A percentile compares a stretch with the other conserved stretches of the same genome.
Evolutionary conservation across 495 filamentous ascomycete genomes (phyloP).

Genomic region (Geopyxis carbonaria): DNA sequence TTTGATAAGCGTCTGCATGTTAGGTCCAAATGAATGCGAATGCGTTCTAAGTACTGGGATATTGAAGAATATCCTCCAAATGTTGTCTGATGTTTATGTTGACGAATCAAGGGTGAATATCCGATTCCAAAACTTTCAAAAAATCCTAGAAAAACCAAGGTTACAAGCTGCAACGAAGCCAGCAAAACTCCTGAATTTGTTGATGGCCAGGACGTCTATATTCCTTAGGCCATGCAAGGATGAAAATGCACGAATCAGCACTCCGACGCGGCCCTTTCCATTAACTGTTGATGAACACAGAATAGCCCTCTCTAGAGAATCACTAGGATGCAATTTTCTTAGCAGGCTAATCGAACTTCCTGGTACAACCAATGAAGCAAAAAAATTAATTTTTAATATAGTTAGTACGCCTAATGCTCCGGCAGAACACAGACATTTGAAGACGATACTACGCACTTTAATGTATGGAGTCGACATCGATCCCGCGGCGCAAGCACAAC

Average conservation of each 20-base stretch:
- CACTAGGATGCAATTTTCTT: too few relatives aligned
- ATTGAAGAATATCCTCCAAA: slow-evolving; percentile 17
- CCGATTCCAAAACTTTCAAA: slow-evolving; percentile 21
- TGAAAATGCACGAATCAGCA: slow-evolving; percentile 13
- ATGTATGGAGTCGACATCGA: slow-evolving; percentile 38
- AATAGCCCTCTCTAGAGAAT: too few relatives aligned
- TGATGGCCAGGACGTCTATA: slow-evolving; percentile 4
- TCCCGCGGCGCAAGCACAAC: slow-evolving; percentile 37
- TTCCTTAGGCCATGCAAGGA: slow-evolving; percentile 16
- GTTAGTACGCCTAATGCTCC: neutral
- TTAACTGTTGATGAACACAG: too few relatives aligned
- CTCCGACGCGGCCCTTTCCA: too few relatives aligned
- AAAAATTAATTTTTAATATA: neutral
- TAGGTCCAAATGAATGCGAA: slow-evolving; percentile 22
- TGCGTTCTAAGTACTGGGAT: slow-evolving; percentile 18
- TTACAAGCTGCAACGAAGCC: neutral
- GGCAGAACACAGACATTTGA: slow-evolving; percentile 17
- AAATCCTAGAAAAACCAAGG: slow-evolving; percentile 8
- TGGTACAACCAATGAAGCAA: neutral
- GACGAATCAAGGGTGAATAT: slow-evolving; percentile 13
- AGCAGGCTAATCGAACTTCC: slow-evolving; percentile 1
- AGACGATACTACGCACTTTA: slow-evolving; percentile 32
- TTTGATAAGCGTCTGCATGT: slow-evolving; percentile 39
- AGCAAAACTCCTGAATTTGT: neutral
- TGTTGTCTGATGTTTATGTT: slow-evolving; percentile 19